Base-by-base conservation (phyloP, 768 basidiomycete genomes). In the Lyophyllum decastes region DNA sequence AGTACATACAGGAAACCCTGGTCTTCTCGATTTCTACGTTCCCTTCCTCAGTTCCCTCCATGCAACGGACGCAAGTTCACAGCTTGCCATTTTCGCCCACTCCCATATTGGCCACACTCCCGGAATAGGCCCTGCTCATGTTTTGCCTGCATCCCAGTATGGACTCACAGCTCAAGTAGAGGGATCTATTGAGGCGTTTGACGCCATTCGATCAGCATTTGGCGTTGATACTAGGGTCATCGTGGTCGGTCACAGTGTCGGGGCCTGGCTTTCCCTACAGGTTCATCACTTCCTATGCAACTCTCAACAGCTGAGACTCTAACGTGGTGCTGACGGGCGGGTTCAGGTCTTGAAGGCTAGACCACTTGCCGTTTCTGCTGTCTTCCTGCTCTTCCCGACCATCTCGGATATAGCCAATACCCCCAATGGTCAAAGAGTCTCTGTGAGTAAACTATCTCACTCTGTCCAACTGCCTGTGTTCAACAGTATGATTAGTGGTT, bases 381-480 rank as follows among this genome's bases (percentile, higher is more conserved):
- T 76, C 1, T 86, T 89, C 60, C 66, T 92, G 53, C 75, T 95
- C 8, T 90, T 88, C 70, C 92, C 91, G 0, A 84, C 90, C 0
- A 74, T 92, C 33, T 79, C 80, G 2, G 72, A 86, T 65, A 87
- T 95, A 25, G 80, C 74, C 2, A 64, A 73, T 14, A 87, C 88
- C 0, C 88, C 88, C 2, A 89, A 89, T 61, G 91, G 89, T 1
- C 74, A 71, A 35, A 71, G 60, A 19, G 69, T 92, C 24, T 82
- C 80, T 48, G 88, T 89, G 62, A 65, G 86, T 76, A 43, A 25
- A 21, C 21, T 34, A 40, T 35, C 12, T 19, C 17, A 24, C 33
- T 34, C 8, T 19, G 10, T 47, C 25, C 19, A 24, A 22, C 8
- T 19, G 16, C 14, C 22, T 45, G 30, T 10, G 30, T 30, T 41